Base-by-base conservation (phyloP, 768 basidiomycete genomes). In the Boletus rubescentipes region DNA sequence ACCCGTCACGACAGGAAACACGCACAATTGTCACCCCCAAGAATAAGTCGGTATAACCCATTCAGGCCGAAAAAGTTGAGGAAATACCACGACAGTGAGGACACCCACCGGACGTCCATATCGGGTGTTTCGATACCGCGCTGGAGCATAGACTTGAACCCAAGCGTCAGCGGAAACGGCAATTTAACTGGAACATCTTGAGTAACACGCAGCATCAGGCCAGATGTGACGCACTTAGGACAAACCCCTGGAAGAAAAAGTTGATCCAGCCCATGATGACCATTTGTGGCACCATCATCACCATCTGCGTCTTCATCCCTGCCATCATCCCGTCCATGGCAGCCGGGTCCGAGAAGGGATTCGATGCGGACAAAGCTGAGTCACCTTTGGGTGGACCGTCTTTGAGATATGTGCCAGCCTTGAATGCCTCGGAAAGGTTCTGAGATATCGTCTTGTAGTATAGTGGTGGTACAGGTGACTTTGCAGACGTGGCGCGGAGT, bases 251-350 rank as follows among this genome's bases (percentile, higher is more conserved):
- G 76, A 98, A 99, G 84, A 99, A 99, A 72, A 95, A 93, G 72
- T 94, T 98, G 74, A 99, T 98, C 91, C 96, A 98, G 47, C 94
- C 95, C 96, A 98, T 98, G 61, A 98, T 93, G 55, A 97, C 80
- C 89, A 98, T 98, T 73, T 98, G 91, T 16, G 91, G 92, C 14
- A 96, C 89, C 91, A 98, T 98, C 91, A 97, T 95, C 45, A 98
- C 93, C 81, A 92, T 93, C 73, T 99, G 97, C 18, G 96, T 98
- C 79, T 98, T 98, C 88, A 99, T 91, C 34, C 92, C 92, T 11
- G 93, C 82, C 94, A 98, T 96, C 93, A 98, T 95, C 36, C 91
- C 91, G 60, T 98, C 96, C 93, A 98, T 96, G 41, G 87, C 86
- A 46, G 83, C 83, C 9, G 93, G 92, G 76, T 98, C 96, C 12